Evolutionary conservation across 106 monocot species (phyloP).

Genomic region (Allium sativum): DNA sequence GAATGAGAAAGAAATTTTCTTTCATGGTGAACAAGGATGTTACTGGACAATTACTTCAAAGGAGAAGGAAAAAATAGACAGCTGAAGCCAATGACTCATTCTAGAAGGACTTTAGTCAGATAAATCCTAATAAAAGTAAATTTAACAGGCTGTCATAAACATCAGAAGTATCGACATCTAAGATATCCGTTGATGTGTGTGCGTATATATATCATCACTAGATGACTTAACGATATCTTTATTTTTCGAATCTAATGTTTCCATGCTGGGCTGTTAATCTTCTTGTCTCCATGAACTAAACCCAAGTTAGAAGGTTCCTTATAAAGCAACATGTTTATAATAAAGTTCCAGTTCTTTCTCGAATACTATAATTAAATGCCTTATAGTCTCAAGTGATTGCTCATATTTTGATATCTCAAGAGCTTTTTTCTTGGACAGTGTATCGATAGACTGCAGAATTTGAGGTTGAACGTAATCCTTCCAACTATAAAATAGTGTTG

Average conservation of each 20-base stretch:
- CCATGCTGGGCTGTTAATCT: background rate
- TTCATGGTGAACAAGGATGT: too few relatives aligned
- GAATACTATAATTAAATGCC: slow-evolving; percentile 72
- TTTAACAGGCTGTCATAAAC: too few relatives aligned
- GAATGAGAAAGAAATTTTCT: too few relatives aligned
- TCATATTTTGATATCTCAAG: slow-evolving; percentile 99
- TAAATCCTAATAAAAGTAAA: too few relatives aligned
- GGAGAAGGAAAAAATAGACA: too few relatives aligned
- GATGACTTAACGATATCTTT: slow-evolving; percentile 6
- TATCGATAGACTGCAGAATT: slow-evolving; percentile 92
- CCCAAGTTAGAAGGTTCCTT: slow-evolving; percentile 45
- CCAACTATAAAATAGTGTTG: slow-evolving; percentile 86
- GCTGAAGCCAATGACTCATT: too few relatives aligned
- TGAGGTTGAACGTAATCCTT: slow-evolving; percentile 87
- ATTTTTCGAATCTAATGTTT: slow-evolving; percentile 1
- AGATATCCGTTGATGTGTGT: slow-evolving; percentile 7
- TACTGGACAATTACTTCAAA: too few relatives aligned
- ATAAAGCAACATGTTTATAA: slow-evolving; percentile 77
- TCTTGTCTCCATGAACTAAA: slow-evolving; percentile 21
- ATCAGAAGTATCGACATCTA: slow-evolving; percentile 20
- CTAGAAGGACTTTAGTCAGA: too few relatives aligned
- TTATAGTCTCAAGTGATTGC: slow-evolving; percentile 87
- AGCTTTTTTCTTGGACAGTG: slow-evolving; percentile 95
- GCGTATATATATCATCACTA: background rate
- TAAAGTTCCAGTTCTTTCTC: slow-evolving; percentile 97